Percentiles rank a stretch among this genome's conserved stretches.
phyloP scores from a whole-genome alignment of 2,329 filamentous ascomycete species.

The Ilyonectria mors-panacis region DNA sequence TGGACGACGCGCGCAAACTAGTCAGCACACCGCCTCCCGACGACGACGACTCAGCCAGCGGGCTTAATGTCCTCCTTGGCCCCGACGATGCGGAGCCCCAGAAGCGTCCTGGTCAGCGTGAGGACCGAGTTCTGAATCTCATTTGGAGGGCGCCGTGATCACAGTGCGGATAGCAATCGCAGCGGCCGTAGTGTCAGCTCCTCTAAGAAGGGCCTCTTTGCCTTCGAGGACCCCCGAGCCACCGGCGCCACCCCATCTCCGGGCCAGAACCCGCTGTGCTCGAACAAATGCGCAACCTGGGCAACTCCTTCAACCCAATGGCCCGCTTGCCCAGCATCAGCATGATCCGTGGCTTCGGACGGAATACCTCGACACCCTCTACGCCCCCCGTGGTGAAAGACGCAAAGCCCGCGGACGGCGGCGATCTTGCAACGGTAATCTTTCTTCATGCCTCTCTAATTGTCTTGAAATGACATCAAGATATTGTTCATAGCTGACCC shows the following conservation, averaged over 20 bases:
- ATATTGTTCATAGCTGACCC: constrained; percentile 24
- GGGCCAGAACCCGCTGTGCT: constrained; percentile 69
- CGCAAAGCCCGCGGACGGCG: constrained; percentile 63
- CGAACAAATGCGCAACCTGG: constrained; percentile 85
- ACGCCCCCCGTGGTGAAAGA: constrained; percentile 57
- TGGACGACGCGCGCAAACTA: constrained; percentile 92
- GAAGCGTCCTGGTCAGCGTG: constrained; percentile 55
- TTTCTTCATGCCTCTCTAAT: constrained; percentile 1
- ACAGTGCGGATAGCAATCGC: constrained; percentile 80
- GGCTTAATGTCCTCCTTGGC: constrained; percentile 67
- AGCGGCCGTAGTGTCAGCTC: constrained; percentile 76
- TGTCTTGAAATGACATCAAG: background rate
- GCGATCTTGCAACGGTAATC: constrained; percentile 71
- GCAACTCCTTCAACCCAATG: constrained; percentile 86
- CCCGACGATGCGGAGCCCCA: constrained; percentile 53
- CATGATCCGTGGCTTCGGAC: constrained; percentile 82
- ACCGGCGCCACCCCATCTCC: constrained; percentile 32
- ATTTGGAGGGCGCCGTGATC: constrained; percentile 84
- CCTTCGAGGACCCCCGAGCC: constrained; percentile 54
- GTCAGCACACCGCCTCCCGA: constrained; percentile 80
- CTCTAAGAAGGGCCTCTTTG: constrained; percentile 70
- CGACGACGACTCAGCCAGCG: constrained; percentile 75
- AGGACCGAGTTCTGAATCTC: constrained; percentile 79
- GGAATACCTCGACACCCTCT: constrained; percentile 60
- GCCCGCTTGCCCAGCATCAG: constrained; percentile 82